Conservation (phyloP, 257 asterid species). For the Salvia splendens region DNA sequence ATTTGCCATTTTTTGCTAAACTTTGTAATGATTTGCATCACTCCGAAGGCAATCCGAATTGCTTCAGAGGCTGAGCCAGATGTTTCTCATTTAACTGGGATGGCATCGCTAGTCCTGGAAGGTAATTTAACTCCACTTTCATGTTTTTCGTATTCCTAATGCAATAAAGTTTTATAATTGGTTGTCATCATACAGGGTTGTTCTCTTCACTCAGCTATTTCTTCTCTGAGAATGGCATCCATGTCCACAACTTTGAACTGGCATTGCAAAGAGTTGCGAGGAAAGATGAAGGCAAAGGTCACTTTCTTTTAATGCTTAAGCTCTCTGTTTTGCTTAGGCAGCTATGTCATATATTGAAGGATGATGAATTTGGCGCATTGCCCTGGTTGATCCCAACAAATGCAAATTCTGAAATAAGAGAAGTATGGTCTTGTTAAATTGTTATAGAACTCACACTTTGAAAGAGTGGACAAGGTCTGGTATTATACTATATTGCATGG, state of each 20-base stretch:
- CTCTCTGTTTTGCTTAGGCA: constrained; percentile 3
- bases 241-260: constrained; percentile 70
- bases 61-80: constrained; percentile 78
- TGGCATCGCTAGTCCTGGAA: constrained; percentile 67
- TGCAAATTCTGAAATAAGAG: constrained; percentile 12
- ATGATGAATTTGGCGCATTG: constrained; percentile 9
- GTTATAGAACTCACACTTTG: constrained; percentile 5
- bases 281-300: constrained; percentile 58
- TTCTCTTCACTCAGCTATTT: constrained; percentile 80
- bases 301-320: constrained; percentile 17
- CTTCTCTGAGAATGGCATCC: constrained; percentile 73
- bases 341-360: constrained; percentile 6
- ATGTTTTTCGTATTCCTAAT: constrained; percentile 26
- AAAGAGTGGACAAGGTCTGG: neutral
- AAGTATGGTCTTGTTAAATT: constrained; percentile 2
- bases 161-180: constrained; percentile 28
- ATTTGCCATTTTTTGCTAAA: constrained; percentile 21
- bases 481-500: too few species aligned
- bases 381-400: constrained; percentile 2
- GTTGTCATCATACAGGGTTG: constrained; percentile 58
- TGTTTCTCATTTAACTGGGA: constrained; percentile 68
- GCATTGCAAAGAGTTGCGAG: constrained; percentile 59
- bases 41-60: constrained; percentile 69
- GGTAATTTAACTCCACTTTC: constrained; percentile 45
- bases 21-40: neutral